Percentiles rank a stretch among this genome's conserved stretches.
These are phyloP conservation scores for Spathaspora arborariae DNA, from an alignment of 805 yeast species.

Conservation along the genomic window DNA sequence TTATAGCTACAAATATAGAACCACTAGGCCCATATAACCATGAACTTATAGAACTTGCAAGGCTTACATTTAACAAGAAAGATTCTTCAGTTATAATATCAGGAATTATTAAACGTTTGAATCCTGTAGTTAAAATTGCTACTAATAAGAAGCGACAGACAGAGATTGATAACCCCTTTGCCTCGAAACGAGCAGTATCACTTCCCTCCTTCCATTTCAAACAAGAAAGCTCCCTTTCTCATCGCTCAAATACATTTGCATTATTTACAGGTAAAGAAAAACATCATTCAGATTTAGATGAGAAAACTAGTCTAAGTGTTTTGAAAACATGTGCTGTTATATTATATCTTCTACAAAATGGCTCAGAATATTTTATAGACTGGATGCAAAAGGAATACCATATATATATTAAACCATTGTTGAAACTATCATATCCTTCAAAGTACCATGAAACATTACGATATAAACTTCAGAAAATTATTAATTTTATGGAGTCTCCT, in stretches of 20 bases:
- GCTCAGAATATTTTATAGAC: constrained; percentile 45
- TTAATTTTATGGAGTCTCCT: constrained; percentile 27
- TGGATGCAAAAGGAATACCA: constrained; percentile 33
- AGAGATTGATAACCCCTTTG: neutral
- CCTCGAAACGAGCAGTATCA: neutral
- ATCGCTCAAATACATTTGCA: constrained; percentile 5
- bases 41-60: constrained; percentile 49
- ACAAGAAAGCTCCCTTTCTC: neutral
- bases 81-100: constrained; percentile 37
- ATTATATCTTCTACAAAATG: constrained; percentile 49
- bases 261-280: neutral
- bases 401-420: constrained; percentile 16
- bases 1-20: constrained; percentile 48
- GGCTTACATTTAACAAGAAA: constrained; percentile 38
- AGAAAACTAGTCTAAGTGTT: constrained; percentile 8
- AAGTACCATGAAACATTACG: constrained; percentile 30
- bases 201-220: neutral
- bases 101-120: constrained; percentile 39
- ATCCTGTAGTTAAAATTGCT: neutral
- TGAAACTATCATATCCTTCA: constrained; percentile 7
- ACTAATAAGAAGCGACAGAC: neutral
- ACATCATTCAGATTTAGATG: neutral
- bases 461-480: constrained; percentile 31
- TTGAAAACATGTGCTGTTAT: constrained; percentile 52
- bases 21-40: constrained; percentile 54